Percentiles rank a stretch among this genome's conserved stretches.
These are phyloP conservation scores for Aureobasidium sp. DNA, from an alignment of 2,329 filamentous ascomycete species.

Conservation along the genomic window DNA sequence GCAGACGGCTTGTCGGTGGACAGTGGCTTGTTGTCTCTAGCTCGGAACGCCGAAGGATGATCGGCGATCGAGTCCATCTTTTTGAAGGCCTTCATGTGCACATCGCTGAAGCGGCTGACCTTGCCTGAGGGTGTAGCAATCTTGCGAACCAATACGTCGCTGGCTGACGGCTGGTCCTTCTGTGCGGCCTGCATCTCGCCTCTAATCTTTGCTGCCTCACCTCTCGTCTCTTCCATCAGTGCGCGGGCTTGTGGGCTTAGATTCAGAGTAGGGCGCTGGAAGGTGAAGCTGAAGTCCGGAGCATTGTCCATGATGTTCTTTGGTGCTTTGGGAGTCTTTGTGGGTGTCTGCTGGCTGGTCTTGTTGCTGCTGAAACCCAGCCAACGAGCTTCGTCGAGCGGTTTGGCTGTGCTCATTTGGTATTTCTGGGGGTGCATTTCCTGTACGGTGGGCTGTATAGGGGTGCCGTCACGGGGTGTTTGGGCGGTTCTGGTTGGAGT, in stretches of 20 bases:
- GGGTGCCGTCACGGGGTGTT: slow-evolving; percentile 57
- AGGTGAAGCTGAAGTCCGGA: slow-evolving; percentile 60
- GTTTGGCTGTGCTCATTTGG: slow-evolving; percentile 65
- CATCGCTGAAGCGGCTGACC: slow-evolving; percentile 71
- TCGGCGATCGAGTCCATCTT: slow-evolving; percentile 96
- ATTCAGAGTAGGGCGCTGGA: slow-evolving; percentile 48
- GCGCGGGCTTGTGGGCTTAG: slow-evolving; percentile 56
- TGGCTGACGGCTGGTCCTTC: slow-evolving; percentile 43
- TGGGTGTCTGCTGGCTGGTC: slow-evolving; percentile 57
- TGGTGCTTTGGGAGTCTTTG: slow-evolving; percentile 39
- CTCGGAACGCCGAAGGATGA: slow-evolving; percentile 72
- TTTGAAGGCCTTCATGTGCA: slow-evolving; percentile 81
- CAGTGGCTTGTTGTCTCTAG: slow-evolving; percentile 37
- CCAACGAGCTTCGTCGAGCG: slow-evolving; percentile 71
- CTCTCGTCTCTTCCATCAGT: slow-evolving; percentile 60
- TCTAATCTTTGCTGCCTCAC: slow-evolving; percentile 65
- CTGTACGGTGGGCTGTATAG: slow-evolving; percentile 62
- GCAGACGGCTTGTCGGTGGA: slow-evolving; percentile 25
- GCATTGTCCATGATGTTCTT: slow-evolving; percentile 33
- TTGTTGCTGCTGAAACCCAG: slow-evolving; percentile 76
- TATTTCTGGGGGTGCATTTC: slow-evolving; percentile 91
- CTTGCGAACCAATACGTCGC: slow-evolving; percentile 49
- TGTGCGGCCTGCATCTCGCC: slow-evolving; percentile 58
- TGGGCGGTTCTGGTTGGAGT: slow-evolving; percentile 21
- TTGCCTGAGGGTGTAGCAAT: slow-evolving; percentile 77